Conservation (phyloP, 1,284 basidiomycete species). For the Moesziomyces sp. region DNA sequence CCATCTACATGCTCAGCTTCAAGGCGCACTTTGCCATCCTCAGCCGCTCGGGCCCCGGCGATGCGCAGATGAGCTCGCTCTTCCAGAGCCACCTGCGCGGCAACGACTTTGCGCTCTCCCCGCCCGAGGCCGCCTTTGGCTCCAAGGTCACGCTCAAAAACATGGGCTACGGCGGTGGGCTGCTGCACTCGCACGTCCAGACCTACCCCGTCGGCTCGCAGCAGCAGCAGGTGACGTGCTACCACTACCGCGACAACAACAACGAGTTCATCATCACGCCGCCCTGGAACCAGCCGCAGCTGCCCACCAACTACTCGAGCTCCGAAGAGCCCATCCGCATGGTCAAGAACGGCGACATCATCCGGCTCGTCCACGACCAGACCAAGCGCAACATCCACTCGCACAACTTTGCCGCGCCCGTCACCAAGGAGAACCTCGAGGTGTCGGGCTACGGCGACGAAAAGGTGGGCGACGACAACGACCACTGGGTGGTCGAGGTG, state of each 20-base stretch:
- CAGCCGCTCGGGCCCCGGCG: slow-evolving; percentile 92
- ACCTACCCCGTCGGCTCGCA: slow-evolving; percentile 90
- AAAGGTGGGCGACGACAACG: slow-evolving; percentile 85
- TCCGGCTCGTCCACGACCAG: slow-evolving; percentile 82
- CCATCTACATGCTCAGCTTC: slow-evolving; percentile 93
- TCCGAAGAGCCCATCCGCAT: slow-evolving; percentile 70
- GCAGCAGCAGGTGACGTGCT: slow-evolving; percentile 98
- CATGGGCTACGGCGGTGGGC: slow-evolving; percentile 95
- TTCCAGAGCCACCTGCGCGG: slow-evolving; percentile 97
- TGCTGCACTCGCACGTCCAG: slow-evolving; percentile 95
- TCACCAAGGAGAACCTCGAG: slow-evolving; percentile 90
- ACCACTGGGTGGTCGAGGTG: slow-evolving; percentile 93
- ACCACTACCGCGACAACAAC: slow-evolving; percentile 99
- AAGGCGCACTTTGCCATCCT: slow-evolving; percentile 95
- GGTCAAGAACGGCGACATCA: slow-evolving; percentile 80
- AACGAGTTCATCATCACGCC: slow-evolving; percentile 90
- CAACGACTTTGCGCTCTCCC: slow-evolving; percentile 82
- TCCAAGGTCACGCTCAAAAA: slow-evolving; percentile 95
- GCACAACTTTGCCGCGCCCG: slow-evolving; percentile 84
- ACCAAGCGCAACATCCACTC: slow-evolving; percentile 94
- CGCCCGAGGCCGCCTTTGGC: slow-evolving; percentile 82
- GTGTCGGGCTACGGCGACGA: slow-evolving; percentile 91
- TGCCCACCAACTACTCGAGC: slow-evolving; percentile 50
- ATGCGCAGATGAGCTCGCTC: slow-evolving; percentile 97
- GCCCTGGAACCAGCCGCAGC: slow-evolving; percentile 75